A percentile compares a stretch with the other conserved stretches of the same genome.
Conservation (phyloP, 257 asterid species). For the Nicotiana tomentosiformis region DNA sequence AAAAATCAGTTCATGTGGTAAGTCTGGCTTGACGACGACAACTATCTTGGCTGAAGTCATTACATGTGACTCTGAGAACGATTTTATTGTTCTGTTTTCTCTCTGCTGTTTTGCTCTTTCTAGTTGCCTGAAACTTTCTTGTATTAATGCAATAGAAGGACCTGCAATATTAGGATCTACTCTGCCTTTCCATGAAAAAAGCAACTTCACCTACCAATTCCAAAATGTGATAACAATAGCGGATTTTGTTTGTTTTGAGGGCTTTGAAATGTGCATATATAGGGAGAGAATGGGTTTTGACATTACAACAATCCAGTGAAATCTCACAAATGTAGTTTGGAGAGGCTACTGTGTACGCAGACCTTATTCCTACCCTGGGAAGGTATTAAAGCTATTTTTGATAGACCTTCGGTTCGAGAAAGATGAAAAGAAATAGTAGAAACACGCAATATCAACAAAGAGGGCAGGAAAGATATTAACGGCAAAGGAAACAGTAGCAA, state of each 20-base stretch:
- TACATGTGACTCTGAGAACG: slow-evolving; percentile 13
- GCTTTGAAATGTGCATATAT: background rate
- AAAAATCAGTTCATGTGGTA: background rate
- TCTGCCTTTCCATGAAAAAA: slow-evolving; percentile 18
- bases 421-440: too few species aligned
- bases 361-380: too few species aligned
- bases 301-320: too few species aligned
- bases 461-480: too few species aligned
- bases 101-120: slow-evolving; percentile 23
- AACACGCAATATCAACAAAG: too few species aligned
- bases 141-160: slow-evolving; percentile 28
- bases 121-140: slow-evolving; percentile 31
- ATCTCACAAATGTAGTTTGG: too few species aligned
- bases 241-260: background rate
- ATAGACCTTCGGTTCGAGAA: too few species aligned
- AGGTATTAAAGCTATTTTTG: too few species aligned
- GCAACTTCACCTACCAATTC: background rate
- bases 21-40: background rate
- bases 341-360: too few species aligned
- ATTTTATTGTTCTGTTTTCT: slow-evolving; percentile 2
- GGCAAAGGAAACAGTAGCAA: too few species aligned
- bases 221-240: background rate
- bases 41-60: background rate
- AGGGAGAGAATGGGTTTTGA: background rate
- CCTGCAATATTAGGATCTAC: slow-evolving; percentile 10